Percentiles rank a stretch among this genome's conserved stretches.
Conservation (phyloP, 2,329 filamentous ascomycete species). For the Trichoderma sp. region DNA sequence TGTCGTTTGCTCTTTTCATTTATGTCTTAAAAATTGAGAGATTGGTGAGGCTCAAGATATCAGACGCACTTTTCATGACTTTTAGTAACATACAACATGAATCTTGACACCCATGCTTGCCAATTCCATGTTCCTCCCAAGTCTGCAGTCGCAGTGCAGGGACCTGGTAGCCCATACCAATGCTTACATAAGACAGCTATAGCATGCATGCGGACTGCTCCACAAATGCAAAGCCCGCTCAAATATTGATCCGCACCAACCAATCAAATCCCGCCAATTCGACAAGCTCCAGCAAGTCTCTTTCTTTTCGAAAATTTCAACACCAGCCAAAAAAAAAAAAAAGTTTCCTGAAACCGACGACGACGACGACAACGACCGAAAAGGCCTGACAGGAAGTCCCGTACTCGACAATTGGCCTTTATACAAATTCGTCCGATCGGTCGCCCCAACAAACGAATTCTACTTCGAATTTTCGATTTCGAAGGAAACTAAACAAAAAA, state of each 20-base stretch:
- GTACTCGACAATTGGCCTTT: slow-evolving; percentile 18
- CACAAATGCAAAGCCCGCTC: neutral
- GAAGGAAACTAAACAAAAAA: neutral
- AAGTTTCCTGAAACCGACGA: neutral
- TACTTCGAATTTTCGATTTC: neutral
- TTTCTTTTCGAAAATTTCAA: slow-evolving; percentile 27
- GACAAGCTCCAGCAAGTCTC: slow-evolving; percentile 19
- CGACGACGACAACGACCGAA: slow-evolving; percentile 3
- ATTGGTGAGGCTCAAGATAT: too few species aligned
- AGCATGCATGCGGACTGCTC: neutral
- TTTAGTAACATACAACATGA: too few species aligned
- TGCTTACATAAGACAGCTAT: too few species aligned
- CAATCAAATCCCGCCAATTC: slow-evolving; percentile 27
- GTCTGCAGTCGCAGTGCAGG: too few species aligned
- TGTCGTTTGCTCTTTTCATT: neutral
- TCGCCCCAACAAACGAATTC: neutral
- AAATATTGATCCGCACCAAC: slow-evolving; percentile 30
- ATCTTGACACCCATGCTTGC: too few species aligned
- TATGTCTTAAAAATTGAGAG: too few species aligned
- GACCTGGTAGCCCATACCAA: too few species aligned
- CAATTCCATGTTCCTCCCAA: too few species aligned
- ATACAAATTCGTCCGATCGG: neutral
- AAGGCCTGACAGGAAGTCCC: neutral
- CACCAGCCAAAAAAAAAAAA: slow-evolving; percentile 19
- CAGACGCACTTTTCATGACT: too few species aligned